Conservation (phyloP, 306 rosid genomes). For the Luffa acutangula region DNA sequence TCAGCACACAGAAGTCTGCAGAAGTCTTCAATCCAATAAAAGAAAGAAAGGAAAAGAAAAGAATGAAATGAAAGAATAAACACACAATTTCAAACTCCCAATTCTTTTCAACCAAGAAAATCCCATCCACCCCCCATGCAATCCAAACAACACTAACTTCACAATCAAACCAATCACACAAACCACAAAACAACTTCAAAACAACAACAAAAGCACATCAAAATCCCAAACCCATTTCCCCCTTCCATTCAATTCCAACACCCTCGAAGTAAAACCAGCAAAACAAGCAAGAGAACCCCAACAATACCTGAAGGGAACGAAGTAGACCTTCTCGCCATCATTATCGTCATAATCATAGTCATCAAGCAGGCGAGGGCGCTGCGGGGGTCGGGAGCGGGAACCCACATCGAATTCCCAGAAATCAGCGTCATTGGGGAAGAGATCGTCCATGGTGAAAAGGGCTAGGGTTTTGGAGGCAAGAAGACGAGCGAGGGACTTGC, state of each 20-base stretch:
- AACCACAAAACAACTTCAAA: neutral
- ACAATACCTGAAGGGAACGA: conserved; percentile 50
- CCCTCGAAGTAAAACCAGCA: neutral
- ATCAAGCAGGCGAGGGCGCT: conserved; percentile 41
- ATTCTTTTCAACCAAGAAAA: neutral
- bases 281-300: neutral
- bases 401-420: conserved; percentile 36
- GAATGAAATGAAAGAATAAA: neutral
- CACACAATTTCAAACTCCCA: neutral
- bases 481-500: conserved; percentile 46
- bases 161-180: neutral
- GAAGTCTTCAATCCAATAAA: neutral
- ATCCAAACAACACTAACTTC: neutral
- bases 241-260: neutral
- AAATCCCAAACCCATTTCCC: neutral
- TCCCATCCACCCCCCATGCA: neutral
- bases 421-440: conserved; percentile 19
- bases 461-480: conserved; percentile 49
- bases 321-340: conserved; percentile 32
- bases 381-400: conserved; percentile 23
- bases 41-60: neutral
- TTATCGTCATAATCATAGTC: conserved; percentile 22
- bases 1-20: neutral
- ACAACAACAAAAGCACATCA: neutral
- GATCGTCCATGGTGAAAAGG: conserved; percentile 45